Base-by-base conservation (phyloP, 106 monocot genomes). In the Dioscorea zingiberensis region DNA sequence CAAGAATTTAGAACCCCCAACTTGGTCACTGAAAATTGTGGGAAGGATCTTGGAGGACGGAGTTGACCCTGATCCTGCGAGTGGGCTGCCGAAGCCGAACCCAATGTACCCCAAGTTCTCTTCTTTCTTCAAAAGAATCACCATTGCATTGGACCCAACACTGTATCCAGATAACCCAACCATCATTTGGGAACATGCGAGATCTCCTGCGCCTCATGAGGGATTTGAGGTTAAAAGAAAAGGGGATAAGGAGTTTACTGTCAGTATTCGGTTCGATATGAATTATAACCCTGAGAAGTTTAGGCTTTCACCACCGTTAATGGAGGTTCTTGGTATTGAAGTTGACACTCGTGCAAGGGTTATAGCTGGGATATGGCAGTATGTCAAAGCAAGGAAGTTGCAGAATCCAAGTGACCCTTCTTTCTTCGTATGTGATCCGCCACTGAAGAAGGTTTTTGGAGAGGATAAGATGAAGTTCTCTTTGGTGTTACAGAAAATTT, bases 171-270 rank as follows among this genome's bases (percentile, higher is more conserved):
- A 98, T 15, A 98, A 92, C 59, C 74, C 89, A 2, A 77, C 79
- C 1, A 80, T 98, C 10, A 64, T 92, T 44, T 98, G 97, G 92
- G 92, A 98, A 72, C 78, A 86, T 60, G 69, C 92, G 0, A 64
- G 97, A 7, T 79, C 97, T 0, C 78, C 92, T 0, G 79, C 84
- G 0, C 86, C 81, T 0, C 88, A 84, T 17, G 97, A 98, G 69
- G 97, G 97, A 0, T 98, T 98, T 58, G 97, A 98, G 80, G 77
- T 98, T 16, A 92, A 90, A 80, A 59, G 97, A 60, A 92, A 86
- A 29, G 97, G 97, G 2, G 92, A 98, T 46, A 98, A 80, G 67
- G 97, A 98, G 65, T 98, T 98, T 54, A 80, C 63, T 21, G 81
- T 68, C 2, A 73, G 54, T 21, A 84, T 98, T 47, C 71, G 85